Conservation (phyloP, 208 protist species). For the Trichomonas tenax region DNA sequence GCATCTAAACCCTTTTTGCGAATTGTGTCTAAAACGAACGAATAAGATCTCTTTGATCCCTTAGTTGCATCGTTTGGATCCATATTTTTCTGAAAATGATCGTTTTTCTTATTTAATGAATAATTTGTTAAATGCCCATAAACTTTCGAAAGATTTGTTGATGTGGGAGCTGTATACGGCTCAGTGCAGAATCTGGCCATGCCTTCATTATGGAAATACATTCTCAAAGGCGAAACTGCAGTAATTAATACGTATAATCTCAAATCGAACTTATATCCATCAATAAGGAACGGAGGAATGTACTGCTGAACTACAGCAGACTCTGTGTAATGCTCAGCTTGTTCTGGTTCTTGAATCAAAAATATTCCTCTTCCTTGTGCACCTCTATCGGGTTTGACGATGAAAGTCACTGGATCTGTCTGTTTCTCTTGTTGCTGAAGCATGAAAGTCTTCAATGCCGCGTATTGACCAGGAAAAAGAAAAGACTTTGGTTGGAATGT, state of each 20-base stretch:
- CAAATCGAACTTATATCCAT: slow-evolving; percentile 29
- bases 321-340: background rate
- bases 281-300: slow-evolving; percentile 23
- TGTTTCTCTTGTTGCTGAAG: background rate
- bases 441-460: background rate
- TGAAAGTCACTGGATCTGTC: background rate
- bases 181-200: slow-evolving; percentile 42
- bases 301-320: slow-evolving; percentile 23
- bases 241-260: slow-evolving; percentile 24
- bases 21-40: background rate
- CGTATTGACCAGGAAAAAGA: background rate
- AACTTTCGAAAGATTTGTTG: slow-evolving; percentile 25
- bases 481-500: slow-evolving; percentile 1
- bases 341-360: background rate
- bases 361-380: slow-evolving; percentile 26
- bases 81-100: background rate
- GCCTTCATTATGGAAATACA: slow-evolving; percentile 43
- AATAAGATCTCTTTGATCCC: slow-evolving; percentile 12
- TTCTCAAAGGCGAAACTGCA: slow-evolving; percentile 31
- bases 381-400: slow-evolving; percentile 27
- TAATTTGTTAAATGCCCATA: slow-evolving; percentile 46
- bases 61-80: background rate
- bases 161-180: slow-evolving; percentile 29
- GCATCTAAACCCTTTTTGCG: background rate
- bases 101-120: slow-evolving; percentile 41